Base-by-base conservation (phyloP, 2,329 filamentous ascomycete species). In the Penicillium sp. region DNA sequence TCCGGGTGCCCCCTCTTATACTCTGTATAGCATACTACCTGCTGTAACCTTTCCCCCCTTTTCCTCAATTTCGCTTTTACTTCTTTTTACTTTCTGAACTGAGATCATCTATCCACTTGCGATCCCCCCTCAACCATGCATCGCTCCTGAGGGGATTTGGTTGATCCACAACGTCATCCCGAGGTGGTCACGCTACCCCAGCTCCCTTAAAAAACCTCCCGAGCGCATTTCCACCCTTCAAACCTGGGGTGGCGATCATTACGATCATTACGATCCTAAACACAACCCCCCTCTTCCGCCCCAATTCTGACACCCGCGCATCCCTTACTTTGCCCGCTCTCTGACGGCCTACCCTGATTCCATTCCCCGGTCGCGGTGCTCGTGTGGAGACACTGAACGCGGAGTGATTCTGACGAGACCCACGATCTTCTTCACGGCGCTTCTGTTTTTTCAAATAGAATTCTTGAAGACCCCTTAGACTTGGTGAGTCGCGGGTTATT, bases 121-220 rank as follows among this genome's bases (percentile, higher is more conserved):
- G 21, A 13, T 14, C 3, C 51, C 51, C 56, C 31, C 52, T 56
- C 53, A 57, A 63, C 59, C 50, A 64, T 68, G 64, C 64, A 61
- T 63, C 60, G 55, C 59, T 60, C 65, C 59, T 73, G 60, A 71
- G 31, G 56, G 66, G 61, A 62, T 64, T 60, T 60, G 64, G 61
- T 66, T 65, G 64, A 65, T 68, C 63, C 57, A 53, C 63, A 69
- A 69, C 69, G 65, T 72, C 67, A 70, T 70, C 50, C 60, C 58
- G 55, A 21, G 19, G 39, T 68, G 65, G 60, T 72, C 69, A 71
- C 69, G 64, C 68, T 70, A 71, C 65, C 64, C 63, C 43, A 53
- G 50, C 50, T 53, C 50, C 41, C 31, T 43, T 22, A 21, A 46
- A 41, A 41, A 41, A 46, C 50, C 31, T 47, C 50, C 55, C 55